Evolutionary conservation across 495 filamentous ascomycete genomes (phyloP), one percentile per base, ranked within the genome.

Genomic region (Hypoxylon lenormandii): DNA sequence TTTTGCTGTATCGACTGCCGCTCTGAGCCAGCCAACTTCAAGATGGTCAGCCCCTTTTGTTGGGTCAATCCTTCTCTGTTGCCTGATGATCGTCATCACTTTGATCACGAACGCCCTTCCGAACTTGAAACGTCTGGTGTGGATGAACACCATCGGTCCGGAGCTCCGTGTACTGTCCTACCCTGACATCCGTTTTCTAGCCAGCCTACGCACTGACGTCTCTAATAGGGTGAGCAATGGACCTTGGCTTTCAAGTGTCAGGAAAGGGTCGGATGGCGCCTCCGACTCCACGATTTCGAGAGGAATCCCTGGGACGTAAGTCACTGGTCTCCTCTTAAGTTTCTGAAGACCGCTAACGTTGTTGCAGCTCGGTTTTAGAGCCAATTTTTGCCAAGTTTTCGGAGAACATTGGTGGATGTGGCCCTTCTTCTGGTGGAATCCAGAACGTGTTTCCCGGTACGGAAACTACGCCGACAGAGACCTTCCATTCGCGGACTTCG

Each of bases 311-410:
- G 54, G 54, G 40, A 58, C 11, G 54, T 58, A 0, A 58, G 54
- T 58, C 18, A 36, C 12, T n/a, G 0, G 13, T 37, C 1, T 45
- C 15, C 60, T 10, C n/a, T 2, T 6, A 45, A 0, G 16, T 36
- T 37, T 11, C 3, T 8, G 4, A 4, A 36, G 5, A 10, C 5
- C 5, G 48, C 53, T 43, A 6, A 15, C n/a, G 12, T n/a, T 36
- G 2, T 26, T 22, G 18, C 5, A 65, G 33, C 52, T 65, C 45
- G 62, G 62, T 6, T 18, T 46, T 45, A 57, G 16, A 30, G 53
- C 45, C 37, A 65, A 65, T 46, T 50, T 65, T n/a, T 46, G 45
- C 50, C 62, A 65, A 58, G 53, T 58, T 11, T 58, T 65, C 52
- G 62, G 62, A 30, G 26, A 56, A 42, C 52, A 43, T n/a, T 65